A percentile compares a stretch with the other conserved stretches of the same genome.
phyloP scores from a whole-genome alignment of 1,139 yeast genomes.

The Geotrichum fermentans region DNA sequence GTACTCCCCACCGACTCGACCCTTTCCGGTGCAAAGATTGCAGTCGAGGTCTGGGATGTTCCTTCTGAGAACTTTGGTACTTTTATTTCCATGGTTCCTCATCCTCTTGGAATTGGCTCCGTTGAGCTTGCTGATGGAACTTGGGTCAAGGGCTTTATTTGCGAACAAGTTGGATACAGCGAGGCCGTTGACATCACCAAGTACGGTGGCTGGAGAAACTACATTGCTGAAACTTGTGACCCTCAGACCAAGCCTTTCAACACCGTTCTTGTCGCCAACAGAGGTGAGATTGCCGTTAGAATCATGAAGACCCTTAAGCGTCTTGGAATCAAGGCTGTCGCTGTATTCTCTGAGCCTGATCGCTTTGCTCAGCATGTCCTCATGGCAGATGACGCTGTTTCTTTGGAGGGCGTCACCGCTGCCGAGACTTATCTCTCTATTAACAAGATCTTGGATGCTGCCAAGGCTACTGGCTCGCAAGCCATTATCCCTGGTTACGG shows the following conservation, averaged over 20 bases:
- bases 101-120: slow-evolving; percentile 91
- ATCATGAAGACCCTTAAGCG: slow-evolving; percentile 82
- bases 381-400: slow-evolving; percentile 74
- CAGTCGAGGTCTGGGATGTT: slow-evolving; percentile 74
- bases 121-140: slow-evolving; percentile 75
- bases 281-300: slow-evolving; percentile 97
- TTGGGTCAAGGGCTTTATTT: slow-evolving; percentile 86
- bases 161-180: slow-evolving; percentile 79
- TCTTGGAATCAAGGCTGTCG: slow-evolving; percentile 70
- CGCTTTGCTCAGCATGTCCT: slow-evolving; percentile 80
- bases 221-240: slow-evolving; percentile 43
- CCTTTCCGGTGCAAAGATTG: slow-evolving; percentile 55
- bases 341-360: slow-evolving; percentile 88
- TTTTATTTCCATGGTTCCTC: slow-evolving; percentile 83
- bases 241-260: slow-evolving; percentile 57
- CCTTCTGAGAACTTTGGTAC: slow-evolving; percentile 74
- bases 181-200: slow-evolving; percentile 69
- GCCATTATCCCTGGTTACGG: slow-evolving; percentile 98
- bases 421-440: slow-evolving; percentile 84
- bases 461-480: slow-evolving; percentile 75
- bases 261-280: slow-evolving; percentile 85
- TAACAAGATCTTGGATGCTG: slow-evolving; percentile 80
- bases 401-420: slow-evolving; percentile 75
- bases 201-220: slow-evolving; percentile 84
- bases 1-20: slow-evolving; percentile 41